phyloP scores from a whole-genome alignment of 2,329 filamentous ascomycete genomes.

The Sporothrix pseudoabietina region DNA sequence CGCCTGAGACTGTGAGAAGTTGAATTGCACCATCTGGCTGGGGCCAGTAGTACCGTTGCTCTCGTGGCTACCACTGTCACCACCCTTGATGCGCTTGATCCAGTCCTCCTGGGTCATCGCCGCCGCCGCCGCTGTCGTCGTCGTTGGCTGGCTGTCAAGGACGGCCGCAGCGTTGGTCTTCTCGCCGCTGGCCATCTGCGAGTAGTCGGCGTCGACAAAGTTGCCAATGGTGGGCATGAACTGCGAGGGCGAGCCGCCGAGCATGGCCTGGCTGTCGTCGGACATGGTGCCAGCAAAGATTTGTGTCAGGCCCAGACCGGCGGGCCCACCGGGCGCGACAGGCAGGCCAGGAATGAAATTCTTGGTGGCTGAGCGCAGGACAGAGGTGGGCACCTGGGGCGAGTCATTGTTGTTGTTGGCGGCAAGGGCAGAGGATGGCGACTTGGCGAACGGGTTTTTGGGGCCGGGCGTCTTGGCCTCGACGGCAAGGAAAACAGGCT shows the following conservation, averaged over 20 bases:
- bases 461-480: conserved; percentile 51
- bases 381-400: conserved; percentile 61
- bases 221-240: conserved; percentile 60
- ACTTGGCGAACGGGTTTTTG: conserved; percentile 47
- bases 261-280: conserved; percentile 58
- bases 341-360: conserved; percentile 70
- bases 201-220: conserved; percentile 63
- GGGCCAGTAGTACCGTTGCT: conserved; percentile 26
- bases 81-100: conserved; percentile 34
- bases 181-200: conserved; percentile 53
- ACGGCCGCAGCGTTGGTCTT: conserved; percentile 55
- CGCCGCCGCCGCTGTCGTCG: background rate
- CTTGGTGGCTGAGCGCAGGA: conserved; percentile 69
- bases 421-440: conserved; percentile 43
- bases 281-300: conserved; percentile 85
- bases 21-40: conserved; percentile 52
- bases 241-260: conserved; percentile 46
- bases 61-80: conserved; percentile 36
- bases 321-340: conserved; percentile 55
- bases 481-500: background rate
- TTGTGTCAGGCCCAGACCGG: conserved; percentile 77
- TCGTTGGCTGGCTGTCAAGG: conserved; percentile 49
- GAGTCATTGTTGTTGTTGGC: conserved; percentile 48
- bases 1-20: conserved; percentile 63
- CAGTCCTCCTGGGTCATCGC: conserved; percentile 40